Evolutionary conservation across 176 grass and related monocot species (phyloP), one percentile per base, ranked within the genome.

Genomic region (Aegilops umbellulata): DNA sequence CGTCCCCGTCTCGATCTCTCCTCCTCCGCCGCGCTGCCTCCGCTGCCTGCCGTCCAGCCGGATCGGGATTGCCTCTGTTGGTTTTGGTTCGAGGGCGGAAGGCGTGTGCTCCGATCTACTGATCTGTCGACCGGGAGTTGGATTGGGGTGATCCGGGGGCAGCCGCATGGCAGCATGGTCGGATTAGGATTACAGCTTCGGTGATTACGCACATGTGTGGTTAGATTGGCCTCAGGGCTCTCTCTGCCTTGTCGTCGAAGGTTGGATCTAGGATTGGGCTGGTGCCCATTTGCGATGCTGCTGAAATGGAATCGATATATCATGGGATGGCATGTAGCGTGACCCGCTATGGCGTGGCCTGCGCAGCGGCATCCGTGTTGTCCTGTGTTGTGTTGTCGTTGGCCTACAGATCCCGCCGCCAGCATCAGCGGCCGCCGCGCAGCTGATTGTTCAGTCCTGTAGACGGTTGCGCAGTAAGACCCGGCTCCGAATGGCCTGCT

Each of bases 81-180:
- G 6, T 26, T 39, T 64, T 10, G 2, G 69, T 67, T 26, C 31
- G 75, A 8, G 4, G 3, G 15, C 2, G 5, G 25, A 2, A 34
- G 80, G 58, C 46, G 26, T 60, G 3, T 25, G 2, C 32, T 32
- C 7, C 34, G 89, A 87, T 91, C 84, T 68, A 20, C 46, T 76
- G 34, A 78, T 86, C 80, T 80, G 75, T 23, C n/a, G 0, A 19
- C 24, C 49, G 11, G 69, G 35, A 12, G 14, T 8, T 8, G 11
- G 10, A 29, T 61, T 10, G 3, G 27, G 5, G 10, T 3, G n/a
- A 57, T 60, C 58, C 23, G 58, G 22, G 26, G n/a, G 29, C 26
- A 25, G 2, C 61, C 1, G 41, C 41, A 0, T 46, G 42, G 13
- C 42, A 14, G 2, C 42, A 7, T 66, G 41, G 74, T 39, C 4